Percentiles rank a stretch among this genome's conserved stretches.
Conservation (phyloP, 768 basidiomycete species). For the Fomitopsis serialis region DNA sequence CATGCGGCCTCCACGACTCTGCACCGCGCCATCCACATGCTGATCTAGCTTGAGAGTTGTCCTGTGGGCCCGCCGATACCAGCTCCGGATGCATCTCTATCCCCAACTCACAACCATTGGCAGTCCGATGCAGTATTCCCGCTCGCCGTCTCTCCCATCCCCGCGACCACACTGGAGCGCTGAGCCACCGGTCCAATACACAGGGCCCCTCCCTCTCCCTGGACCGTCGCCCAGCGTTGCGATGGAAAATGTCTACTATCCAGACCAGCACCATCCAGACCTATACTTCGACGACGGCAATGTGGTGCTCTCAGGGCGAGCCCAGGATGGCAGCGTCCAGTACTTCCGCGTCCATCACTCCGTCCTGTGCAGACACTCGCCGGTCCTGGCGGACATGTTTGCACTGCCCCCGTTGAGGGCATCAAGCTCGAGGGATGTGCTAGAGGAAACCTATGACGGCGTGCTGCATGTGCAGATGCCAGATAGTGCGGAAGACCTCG, state of each 20-base stretch:
- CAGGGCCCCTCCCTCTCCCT: not conserved
- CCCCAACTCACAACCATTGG: no score
- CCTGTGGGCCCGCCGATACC: no score
- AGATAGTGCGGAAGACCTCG: slow-evolving; percentile 23
- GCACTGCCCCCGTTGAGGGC: slow-evolving; percentile 17
- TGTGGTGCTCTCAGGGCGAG: slow-evolving; percentile 23
- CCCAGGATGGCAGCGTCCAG: slow-evolving; percentile 8
- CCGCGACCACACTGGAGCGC: no score
- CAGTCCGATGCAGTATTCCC: no score
- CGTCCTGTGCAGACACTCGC: slow-evolving; percentile 20
- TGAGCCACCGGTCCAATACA: no score
- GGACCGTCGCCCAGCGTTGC: not conserved
- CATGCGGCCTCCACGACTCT: no score
- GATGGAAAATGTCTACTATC: not conserved
- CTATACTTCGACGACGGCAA: slow-evolving; percentile 29
- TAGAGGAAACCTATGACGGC: slow-evolving; percentile 24
- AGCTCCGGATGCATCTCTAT: no score
- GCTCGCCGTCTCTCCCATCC: no score
- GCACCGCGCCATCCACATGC: no score
- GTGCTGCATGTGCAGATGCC: slow-evolving; percentile 24
- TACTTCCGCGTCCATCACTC: slow-evolving; percentile 24
- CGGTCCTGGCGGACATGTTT: slow-evolving; percentile 24
- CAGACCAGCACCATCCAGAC: slow-evolving; percentile 16
- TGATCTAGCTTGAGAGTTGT: no score
- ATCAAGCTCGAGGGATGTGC: slow-evolving; percentile 3